Evolutionary conservation across 192 early-diverging fungal species (phyloP).

Genomic region (Funneliformis mosseae): DNA sequence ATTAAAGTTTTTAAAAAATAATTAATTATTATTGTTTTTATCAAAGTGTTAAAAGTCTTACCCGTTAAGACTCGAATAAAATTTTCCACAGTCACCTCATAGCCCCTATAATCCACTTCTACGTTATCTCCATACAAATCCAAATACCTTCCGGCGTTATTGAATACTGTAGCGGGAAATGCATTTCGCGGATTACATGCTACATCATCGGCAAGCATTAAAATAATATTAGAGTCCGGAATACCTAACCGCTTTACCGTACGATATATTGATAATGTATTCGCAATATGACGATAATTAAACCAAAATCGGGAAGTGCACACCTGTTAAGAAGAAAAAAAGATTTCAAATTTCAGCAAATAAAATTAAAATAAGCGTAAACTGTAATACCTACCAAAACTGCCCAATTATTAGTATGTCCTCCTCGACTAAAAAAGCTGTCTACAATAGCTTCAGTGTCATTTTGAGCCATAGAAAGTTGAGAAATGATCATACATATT

Average conservation of each 20-base stretch:
- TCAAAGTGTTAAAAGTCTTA: constrained; percentile 32
- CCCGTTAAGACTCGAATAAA: constrained; percentile 95
- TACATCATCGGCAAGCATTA: constrained; percentile 99
- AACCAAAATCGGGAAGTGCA: constrained; percentile 99
- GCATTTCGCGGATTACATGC: constrained; percentile 96
- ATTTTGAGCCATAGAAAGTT: neutral
- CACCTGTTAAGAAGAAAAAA: constrained; percentile 56
- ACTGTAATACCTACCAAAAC: constrained; percentile 69
- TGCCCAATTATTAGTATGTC: constrained; percentile 98
- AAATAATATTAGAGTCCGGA: constrained; percentile 97
- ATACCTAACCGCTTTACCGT: constrained; percentile 98
- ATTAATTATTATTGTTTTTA: neutral
- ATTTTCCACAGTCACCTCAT: constrained; percentile 98
- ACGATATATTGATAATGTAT: constrained; percentile 98
- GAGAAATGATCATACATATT: neutral
- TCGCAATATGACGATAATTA: constrained; percentile 99
- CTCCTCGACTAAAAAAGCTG: constrained; percentile 63
- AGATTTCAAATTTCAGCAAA: neutral
- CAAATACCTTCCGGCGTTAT: constrained; percentile 76
- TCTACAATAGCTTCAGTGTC: constrained; percentile 40
- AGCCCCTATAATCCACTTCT: constrained; percentile 98
- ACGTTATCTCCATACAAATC: constrained; percentile 97
- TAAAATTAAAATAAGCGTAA: no score
- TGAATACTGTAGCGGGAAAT: constrained; percentile 90
- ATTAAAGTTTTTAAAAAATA: constrained; percentile 9